phyloP scores from a whole-genome alignment of 1,284 basidiomycete species.

The Jaminaea rosea region DNA sequence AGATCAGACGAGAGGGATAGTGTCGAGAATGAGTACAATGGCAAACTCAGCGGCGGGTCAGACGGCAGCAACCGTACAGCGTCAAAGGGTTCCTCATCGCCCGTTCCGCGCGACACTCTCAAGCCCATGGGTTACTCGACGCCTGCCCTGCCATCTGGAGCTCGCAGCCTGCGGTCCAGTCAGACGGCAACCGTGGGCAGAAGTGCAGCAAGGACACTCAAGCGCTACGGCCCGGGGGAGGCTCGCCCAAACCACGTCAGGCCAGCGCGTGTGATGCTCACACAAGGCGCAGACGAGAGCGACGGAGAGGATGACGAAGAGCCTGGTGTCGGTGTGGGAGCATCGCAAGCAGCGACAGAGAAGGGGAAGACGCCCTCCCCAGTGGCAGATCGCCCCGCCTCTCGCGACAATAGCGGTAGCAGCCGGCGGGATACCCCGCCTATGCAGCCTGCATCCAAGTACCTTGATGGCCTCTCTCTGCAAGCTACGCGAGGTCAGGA shows the following conservation, averaged over 20 bases:
- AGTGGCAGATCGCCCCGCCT: too few relatives aligned
- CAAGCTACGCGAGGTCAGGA: too few relatives aligned
- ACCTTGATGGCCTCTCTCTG: too few relatives aligned
- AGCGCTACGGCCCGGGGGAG: neutral
- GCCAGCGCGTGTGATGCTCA: neutral
- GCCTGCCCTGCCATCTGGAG: neutral
- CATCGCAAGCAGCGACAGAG: too few relatives aligned
- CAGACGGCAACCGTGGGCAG: neutral
- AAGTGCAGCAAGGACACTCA: neutral
- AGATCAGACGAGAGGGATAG: neutral
- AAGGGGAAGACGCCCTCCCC: too few relatives aligned
- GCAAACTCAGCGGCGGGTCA: neutral
- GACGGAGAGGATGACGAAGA: slow-evolving; percentile 1
- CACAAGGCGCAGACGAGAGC: neutral
- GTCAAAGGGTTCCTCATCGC: neutral
- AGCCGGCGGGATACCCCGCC: too few relatives aligned
- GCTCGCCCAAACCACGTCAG: neutral
- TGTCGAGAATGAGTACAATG: neutral
- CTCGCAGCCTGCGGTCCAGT: neutral
- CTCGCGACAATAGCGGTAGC: too few relatives aligned
- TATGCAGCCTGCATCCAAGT: too few relatives aligned
- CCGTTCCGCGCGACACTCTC: neutral
- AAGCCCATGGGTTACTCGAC: neutral
- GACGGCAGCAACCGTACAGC: neutral
- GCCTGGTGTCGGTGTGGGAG: neutral